Percentiles rank a stretch among this genome's conserved stretches.
phyloP scores from a whole-genome alignment of 2,329 filamentous ascomycete species.

The Lasiodiplodia sp. region DNA sequence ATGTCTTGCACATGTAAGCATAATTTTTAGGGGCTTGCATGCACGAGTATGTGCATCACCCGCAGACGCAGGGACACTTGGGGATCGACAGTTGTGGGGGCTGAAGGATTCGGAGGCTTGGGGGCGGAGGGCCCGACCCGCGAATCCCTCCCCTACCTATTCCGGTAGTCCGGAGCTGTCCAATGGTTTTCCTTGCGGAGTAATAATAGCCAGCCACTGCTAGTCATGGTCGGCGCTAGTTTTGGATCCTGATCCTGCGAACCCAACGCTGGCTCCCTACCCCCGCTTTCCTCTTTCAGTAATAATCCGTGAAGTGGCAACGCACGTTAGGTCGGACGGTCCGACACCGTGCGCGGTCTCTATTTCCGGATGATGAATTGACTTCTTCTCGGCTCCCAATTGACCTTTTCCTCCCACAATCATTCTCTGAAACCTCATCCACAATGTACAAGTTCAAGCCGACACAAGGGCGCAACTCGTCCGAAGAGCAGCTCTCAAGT shows the following conservation, averaged over 20 bases:
- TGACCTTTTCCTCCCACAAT: too few species aligned
- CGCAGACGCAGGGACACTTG: background rate
- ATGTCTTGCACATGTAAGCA: background rate
- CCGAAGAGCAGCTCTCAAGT: background rate
- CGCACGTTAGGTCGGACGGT: background rate
- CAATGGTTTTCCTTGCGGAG: background rate
- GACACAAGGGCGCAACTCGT: background rate
- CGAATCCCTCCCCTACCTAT: background rate
- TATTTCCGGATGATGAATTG: background rate
- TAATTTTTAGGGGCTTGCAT: background rate
- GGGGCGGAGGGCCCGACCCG: background rate
- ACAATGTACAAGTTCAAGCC: constrained; percentile 11
- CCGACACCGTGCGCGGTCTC: background rate
- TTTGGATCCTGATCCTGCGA: background rate
- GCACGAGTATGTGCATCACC: background rate
- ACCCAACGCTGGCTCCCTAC: background rate
- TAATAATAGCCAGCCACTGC: background rate
- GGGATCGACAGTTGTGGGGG: constrained; percentile 2
- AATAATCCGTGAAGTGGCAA: background rate
- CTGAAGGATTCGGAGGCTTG: background rate
- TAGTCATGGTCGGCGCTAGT: background rate
- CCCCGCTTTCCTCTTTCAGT: background rate
- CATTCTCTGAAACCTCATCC: background rate
- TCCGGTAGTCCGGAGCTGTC: background rate
- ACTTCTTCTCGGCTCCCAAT: background rate